Evolutionary conservation across 805 yeast genomes (phyloP).

Genomic region (Schizosaccharomyces lindneri): DNA sequence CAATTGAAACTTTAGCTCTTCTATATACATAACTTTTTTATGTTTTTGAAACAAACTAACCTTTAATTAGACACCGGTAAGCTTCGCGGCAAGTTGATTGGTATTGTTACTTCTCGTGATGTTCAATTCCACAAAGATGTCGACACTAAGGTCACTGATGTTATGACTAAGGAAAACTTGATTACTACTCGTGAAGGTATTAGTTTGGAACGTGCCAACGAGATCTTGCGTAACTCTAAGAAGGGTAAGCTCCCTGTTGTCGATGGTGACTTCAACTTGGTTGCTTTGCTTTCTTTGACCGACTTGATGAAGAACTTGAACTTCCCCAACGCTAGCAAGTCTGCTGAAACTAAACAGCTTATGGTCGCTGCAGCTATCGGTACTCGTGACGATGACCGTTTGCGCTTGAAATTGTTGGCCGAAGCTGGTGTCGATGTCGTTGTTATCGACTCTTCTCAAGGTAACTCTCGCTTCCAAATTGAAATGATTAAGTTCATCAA

Average conservation of each 20-base stretch:
- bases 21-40: background rate
- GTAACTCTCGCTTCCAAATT: constrained; percentile 85
- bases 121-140: constrained; percentile 76
- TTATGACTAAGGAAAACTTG: constrained; percentile 66
- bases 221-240: constrained; percentile 70
- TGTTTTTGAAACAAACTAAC: background rate
- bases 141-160: constrained; percentile 33
- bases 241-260: constrained; percentile 94
- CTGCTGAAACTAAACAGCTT: constrained; percentile 77
- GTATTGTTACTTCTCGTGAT: constrained; percentile 92
- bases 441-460: constrained; percentile 86
- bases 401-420: constrained; percentile 59
- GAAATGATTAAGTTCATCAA: constrained; percentile 86
- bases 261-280: constrained; percentile 48
- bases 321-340: constrained; percentile 87
- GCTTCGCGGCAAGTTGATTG: constrained; percentile 70
- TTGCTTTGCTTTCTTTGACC: constrained; percentile 77
- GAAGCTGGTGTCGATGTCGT: constrained; percentile 96
- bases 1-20: background rate
- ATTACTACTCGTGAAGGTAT: constrained; percentile 68
- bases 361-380: constrained; percentile 98
- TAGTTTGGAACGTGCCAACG: constrained; percentile 65
- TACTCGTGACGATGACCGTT: constrained; percentile 70
- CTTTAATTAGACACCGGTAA: constrained; percentile 43
- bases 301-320: constrained; percentile 88